phyloP scores from a whole-genome alignment of 768 basidiomycete species.

The Pulveroboletus sp. region DNA sequence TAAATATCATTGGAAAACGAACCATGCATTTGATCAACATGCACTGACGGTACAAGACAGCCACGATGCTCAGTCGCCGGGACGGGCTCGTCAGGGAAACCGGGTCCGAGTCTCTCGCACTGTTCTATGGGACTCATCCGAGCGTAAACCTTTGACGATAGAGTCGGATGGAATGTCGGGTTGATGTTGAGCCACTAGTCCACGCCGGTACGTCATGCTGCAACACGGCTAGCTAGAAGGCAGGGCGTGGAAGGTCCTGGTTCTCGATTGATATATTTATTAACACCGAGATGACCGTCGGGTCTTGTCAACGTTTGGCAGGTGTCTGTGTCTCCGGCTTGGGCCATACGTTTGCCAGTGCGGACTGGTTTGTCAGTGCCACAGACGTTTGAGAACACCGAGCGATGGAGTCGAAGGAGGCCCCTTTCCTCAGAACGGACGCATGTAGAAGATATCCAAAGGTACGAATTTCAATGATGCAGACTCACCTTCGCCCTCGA shows the following conservation, averaged over 20 bases:
- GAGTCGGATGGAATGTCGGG: not conserved
- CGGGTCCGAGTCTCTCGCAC: not conserved
- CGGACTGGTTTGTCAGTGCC: slow-evolving; percentile 11
- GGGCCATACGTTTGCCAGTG: slow-evolving; percentile 1
- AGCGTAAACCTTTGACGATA: not conserved
- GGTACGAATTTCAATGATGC: slow-evolving; percentile 14
- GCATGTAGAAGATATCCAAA: slow-evolving; percentile 4
- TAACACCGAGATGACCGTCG: slow-evolving; percentile 3
- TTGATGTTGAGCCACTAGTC: not conserved
- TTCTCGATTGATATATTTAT: slow-evolving; percentile 13
- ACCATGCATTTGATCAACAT: no score
- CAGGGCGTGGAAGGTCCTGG: slow-evolving; percentile 1
- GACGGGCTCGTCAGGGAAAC: not conserved
- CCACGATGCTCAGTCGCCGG: not conserved
- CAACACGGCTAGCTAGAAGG: slow-evolving; percentile 1
- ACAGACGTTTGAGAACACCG: slow-evolving; percentile 3
- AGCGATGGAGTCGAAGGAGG: slow-evolving; percentile 9
- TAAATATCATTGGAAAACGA: no score
- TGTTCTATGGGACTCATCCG: not conserved
- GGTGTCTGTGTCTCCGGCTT: not conserved
- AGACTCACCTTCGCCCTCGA: slow-evolving; percentile 4
- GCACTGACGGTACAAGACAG: not conserved
- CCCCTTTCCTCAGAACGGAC: slow-evolving; percentile 1
- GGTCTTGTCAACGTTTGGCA: slow-evolving; percentile 3
- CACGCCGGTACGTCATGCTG: slow-evolving; percentile 4